Evolutionary conservation across 1,284 basidiomycete genomes (phyloP).

Genomic region (Caloboletus inedulis): DNA sequence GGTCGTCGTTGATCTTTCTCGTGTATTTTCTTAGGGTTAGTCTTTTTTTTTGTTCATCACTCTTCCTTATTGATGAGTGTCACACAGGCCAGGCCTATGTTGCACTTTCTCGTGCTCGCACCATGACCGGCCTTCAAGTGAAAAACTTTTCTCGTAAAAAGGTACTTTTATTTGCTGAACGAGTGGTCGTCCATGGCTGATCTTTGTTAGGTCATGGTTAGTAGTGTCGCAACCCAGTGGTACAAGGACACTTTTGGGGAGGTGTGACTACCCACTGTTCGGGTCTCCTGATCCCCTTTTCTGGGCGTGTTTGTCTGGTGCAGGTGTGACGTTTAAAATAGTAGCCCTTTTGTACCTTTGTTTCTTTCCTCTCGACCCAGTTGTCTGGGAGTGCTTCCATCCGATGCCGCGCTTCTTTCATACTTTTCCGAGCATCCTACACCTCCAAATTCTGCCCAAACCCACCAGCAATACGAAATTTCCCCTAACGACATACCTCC

Average conservation of each 20-base stretch:
- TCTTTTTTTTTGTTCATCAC: not conserved
- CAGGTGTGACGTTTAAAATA: no score
- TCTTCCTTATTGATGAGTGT: not conserved
- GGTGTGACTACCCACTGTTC: not conserved
- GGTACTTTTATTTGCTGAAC: not conserved
- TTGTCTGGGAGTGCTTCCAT: no score
- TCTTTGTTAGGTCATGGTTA: not conserved
- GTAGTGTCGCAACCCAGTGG: not conserved
- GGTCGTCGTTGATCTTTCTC: conserved; percentile 60
- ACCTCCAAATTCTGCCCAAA: no score
- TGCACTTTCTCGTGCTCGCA: not conserved
- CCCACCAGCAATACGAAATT: no score
- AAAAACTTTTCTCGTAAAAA: conserved; percentile 1
- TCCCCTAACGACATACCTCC: no score
- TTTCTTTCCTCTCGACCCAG: no score
- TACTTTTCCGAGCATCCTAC: no score
- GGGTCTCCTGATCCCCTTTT: no score
- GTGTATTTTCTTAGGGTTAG: conserved; percentile 42
- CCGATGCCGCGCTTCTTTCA: no score
- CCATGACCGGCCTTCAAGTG: not conserved
- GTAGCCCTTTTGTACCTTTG: no score
- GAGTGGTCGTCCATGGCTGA: not conserved
- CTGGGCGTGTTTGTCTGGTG: no score
- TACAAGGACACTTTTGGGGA: not conserved
- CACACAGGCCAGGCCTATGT: not conserved